These are phyloP conservation scores for Helicostylum pulchrum DNA, from an alignment of 192 early-diverging fungal genomes.

Conservation along the genomic window DNA sequence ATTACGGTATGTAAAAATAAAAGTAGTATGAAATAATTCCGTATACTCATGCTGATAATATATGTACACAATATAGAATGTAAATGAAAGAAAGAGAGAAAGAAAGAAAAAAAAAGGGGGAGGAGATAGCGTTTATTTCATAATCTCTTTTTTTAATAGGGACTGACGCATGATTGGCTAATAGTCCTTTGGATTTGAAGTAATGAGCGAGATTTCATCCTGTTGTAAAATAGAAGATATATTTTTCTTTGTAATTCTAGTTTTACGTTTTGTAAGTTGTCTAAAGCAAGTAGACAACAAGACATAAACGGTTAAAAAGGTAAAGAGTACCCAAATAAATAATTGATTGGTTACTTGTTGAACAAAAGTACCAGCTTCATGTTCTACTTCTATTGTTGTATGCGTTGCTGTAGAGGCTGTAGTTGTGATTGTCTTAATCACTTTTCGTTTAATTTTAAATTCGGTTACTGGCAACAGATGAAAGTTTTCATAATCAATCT, in stretches of 20 bases:
- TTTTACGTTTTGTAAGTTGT: background rate
- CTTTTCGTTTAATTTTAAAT: constrained; percentile 2
- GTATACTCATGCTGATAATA: background rate
- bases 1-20: background rate
- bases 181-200: background rate
- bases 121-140: background rate
- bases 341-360: constrained; percentile 13
- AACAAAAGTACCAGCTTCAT: background rate
- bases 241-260: background rate
- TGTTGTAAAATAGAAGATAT: background rate
- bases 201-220: background rate
- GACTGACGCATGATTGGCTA: background rate
- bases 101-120: background rate
- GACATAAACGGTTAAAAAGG: constrained; percentile 6
- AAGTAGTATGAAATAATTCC: background rate
- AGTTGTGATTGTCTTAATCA: background rate
- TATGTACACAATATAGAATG: background rate
- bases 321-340: constrained; percentile 6
- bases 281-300: background rate
- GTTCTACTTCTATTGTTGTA: constrained; percentile 5
- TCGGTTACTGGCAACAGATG: constrained; percentile 14
- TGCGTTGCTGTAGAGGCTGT: background rate
- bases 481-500: constrained; percentile 24
- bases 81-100: background rate
- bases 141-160: background rate